Evolutionary conservation across 352 stramenopile genomes (phyloP), one percentile per base, ranked within the genome.

Genomic region (Phytophthora syringae): DNA sequence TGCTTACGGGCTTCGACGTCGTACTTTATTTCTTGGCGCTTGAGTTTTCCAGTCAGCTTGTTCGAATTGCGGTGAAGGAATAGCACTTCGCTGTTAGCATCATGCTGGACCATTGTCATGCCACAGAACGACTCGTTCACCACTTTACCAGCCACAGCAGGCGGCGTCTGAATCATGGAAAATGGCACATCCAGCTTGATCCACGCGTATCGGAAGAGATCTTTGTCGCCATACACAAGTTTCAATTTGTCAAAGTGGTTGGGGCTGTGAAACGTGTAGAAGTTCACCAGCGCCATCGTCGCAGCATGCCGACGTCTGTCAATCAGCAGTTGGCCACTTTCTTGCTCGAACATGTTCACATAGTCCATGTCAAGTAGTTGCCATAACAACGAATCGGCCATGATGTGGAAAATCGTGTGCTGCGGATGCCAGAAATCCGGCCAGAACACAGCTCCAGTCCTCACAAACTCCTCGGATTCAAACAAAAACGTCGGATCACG

Each of bases 291-390:
- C 11, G 67, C 48, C 43, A 86, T 64, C 21, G 79, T 62, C 5
- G 54, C 54, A 1, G 65, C 40, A 25, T 75, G 67, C n/a, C 74
- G 79, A 24, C 49, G 54, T 22, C 71, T 63, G 44, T 87, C 72
- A 32, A 89, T 68, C 2, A 88, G 56, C 20, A 89, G 24, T 43
- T 89, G 80, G 2, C 80, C 80, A 43, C 77, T 87, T 55, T 89
- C 80, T 58, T 89, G 80, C 65, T 89, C 80, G 51, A 88, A 88
- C 80, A 87, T 88, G 63, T 82, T 68, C 25, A 85, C 73, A 42
- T 77, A 83, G 1, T 67, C 43, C 52, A 84, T 52, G 21, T 68
- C 77, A 11, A 89, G 58, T 21, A 86, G 40, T 40, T 79, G 62
- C 80, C 80, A 89, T 24, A 89, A 39, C 30, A 86, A 54, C 49